These are phyloP conservation scores for Pisolithus marmoratus DNA, from an alignment of 768 basidiomycete genomes.

Conservation along the genomic window DNA sequence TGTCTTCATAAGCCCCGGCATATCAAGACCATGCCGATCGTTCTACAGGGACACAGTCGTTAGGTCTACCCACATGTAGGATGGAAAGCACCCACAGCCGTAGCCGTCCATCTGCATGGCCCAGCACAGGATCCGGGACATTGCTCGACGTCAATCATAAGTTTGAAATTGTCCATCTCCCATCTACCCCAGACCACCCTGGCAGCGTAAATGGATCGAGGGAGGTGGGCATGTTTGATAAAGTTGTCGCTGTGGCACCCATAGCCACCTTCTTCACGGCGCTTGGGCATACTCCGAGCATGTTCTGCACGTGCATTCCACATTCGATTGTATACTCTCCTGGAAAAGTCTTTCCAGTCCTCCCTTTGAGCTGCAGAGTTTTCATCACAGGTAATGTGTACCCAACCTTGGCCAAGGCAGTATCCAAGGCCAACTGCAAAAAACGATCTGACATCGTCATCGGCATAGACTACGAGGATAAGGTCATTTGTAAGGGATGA, in stretches of 20 bases:
- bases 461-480: neutral
- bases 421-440: neutral
- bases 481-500: no score
- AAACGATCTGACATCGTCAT: neutral
- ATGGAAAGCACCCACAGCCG: neutral
- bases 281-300: no score
- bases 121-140: neutral
- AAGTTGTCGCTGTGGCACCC: no score
- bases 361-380: neutral
- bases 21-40: neutral
- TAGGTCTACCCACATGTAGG: neutral
- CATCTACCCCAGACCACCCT: neutral
- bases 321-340: no score
- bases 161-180: neutral
- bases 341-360: neutral
- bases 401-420: neutral
- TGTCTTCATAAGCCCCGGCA: neutral
- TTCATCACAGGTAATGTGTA: neutral
- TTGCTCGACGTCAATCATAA: neutral
- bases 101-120: no score
- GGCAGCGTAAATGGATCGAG: neutral
- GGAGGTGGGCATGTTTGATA: neutral
- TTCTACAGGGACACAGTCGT: no score
- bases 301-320: no score
- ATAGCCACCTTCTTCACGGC: no score